Evolutionary conservation across 495 filamentous ascomycete species (phyloP).

Genomic region (Xylaria acuta): DNA sequence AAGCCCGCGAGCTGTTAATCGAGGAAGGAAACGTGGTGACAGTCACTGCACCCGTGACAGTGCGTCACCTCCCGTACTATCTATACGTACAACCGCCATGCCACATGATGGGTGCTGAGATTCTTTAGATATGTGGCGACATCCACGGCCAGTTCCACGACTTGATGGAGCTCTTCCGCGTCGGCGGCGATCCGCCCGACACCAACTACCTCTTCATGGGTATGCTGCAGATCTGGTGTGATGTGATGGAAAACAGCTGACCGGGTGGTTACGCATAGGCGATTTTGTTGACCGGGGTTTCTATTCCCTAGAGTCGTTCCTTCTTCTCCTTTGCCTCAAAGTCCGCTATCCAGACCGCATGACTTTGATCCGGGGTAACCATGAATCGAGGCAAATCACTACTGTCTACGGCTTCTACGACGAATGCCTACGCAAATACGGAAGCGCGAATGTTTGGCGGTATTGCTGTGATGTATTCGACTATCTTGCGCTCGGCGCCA

Average conservation of each 20-base stretch:
- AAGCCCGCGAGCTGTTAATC: slow-evolving; percentile 93
- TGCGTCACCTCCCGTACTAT: slow-evolving; percentile 37
- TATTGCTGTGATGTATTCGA: slow-evolving; percentile 99
- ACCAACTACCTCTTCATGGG: slow-evolving; percentile 99
- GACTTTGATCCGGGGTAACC: slow-evolving; percentile 94
- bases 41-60: slow-evolving; percentile 93
- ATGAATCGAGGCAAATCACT: slow-evolving; percentile 97
- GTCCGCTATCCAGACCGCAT: slow-evolving; percentile 98
- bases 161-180: slow-evolving; percentile 96
- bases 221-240: slow-evolving; percentile 36
- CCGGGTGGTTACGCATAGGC: slow-evolving; percentile 51
- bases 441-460: slow-evolving; percentile 95
- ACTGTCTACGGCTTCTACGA: slow-evolving; percentile 99
- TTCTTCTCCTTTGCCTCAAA: slow-evolving; percentile 93
- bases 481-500: slow-evolving; percentile 92
- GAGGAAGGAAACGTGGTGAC: slow-evolving; percentile 98
- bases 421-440: slow-evolving; percentile 96
- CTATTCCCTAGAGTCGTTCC: slow-evolving; percentile 96
- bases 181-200: slow-evolving; percentile 93
- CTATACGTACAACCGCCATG: not conserved
- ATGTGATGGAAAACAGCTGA: slow-evolving; percentile 27
- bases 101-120: slow-evolving; percentile 17
- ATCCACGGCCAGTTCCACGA: slow-evolving; percentile 99
- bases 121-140: slow-evolving; percentile 85
- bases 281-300: slow-evolving; percentile 98